phyloP scores from a whole-genome alignment of 345 rosid genomes.

The Populus pruinosa region DNA sequence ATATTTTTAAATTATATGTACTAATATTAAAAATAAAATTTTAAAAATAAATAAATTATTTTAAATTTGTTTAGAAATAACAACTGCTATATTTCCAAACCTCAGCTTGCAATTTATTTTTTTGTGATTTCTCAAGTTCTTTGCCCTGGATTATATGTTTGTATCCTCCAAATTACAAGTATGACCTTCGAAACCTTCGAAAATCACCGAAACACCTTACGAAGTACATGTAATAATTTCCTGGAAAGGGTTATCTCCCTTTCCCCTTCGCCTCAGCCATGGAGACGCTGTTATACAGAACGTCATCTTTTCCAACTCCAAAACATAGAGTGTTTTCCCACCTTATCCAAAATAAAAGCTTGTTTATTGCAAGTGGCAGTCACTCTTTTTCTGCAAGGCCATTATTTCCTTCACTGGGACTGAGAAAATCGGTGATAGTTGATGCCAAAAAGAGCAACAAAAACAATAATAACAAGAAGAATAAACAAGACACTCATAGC shows the following conservation, averaged over 20 bases:
- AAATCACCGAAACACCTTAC: background rate
- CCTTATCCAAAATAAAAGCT: slow-evolving; percentile 16
- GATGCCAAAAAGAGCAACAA: slow-evolving; percentile 42
- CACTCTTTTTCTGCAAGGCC: slow-evolving; percentile 4
- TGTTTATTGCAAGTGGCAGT: slow-evolving; percentile 6
- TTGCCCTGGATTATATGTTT: too few species aligned
- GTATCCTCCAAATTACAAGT: background rate
- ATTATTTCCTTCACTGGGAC: slow-evolving; percentile 13
- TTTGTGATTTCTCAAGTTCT: too few species aligned
- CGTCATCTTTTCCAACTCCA: slow-evolving; percentile 26
- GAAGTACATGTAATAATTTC: too few species aligned
- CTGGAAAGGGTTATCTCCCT: background rate
- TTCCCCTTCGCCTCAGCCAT: slow-evolving; percentile 17
- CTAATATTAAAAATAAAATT: too few species aligned
- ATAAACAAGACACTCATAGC: slow-evolving; percentile 53
- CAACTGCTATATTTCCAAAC: too few species aligned
- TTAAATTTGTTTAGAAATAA: too few species aligned
- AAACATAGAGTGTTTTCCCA: slow-evolving; percentile 11
- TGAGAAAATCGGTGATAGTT: slow-evolving; percentile 44
- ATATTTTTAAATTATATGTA: too few species aligned
- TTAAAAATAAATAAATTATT: too few species aligned
- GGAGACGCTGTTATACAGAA: slow-evolving; percentile 48
- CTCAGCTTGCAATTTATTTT: too few species aligned
- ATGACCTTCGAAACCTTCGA: background rate
- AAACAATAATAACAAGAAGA: slow-evolving; percentile 11